Base-by-base conservation (phyloP, 306 rosid species). In the Bauhinia variegata region DNA sequence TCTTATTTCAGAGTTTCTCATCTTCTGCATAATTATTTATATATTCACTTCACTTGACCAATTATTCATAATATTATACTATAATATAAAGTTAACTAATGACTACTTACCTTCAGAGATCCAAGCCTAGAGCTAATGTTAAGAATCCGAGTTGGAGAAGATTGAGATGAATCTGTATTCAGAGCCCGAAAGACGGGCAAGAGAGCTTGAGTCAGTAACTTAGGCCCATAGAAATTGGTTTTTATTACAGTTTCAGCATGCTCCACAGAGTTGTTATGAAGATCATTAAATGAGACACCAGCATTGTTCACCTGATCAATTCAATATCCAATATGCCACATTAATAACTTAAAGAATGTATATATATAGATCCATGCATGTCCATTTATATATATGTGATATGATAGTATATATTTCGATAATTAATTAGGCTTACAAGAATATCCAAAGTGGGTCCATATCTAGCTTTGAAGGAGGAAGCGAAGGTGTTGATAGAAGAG, bases 51-150 rank as follows among this genome's bases (percentile, higher is more conserved):
- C 28, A 23, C 28, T 23, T 23, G 28, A 23, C 28, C 28, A 23
- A 23, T 23, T 23, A 23, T 23, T 23, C 28, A 23, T 2, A 23
- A 23, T 23, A 23, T n/a, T n/a, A 23, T 23, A 23, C 2, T 23
- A 23, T 2, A 23, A 23, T 23, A 1, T 23, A 23, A 10, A 41
- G 2, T 41, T 8, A 41, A 8, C 4, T 2, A 3, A 11, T 4
- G 7, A 1, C 9, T 0, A 57, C 71, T 56, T 66, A 91, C 98
- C 37, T 84, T 48, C 2, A 87, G 77, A 11, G 91, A 86, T 49
- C 99, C 97, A 0, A 93, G 99, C 64, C 99, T 85, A 6, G 99
- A 93, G 70, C 88, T 89, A 18, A 93, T 56, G 47, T 93, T 93
- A 14, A 93, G 86, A 67, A 93, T 73, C 13, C 99, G 91, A 28